Evolutionary conservation across 768 basidiomycete genomes (phyloP), one percentile per base, ranked within the genome.

Genomic region (Tephrocybe sp.): DNA sequence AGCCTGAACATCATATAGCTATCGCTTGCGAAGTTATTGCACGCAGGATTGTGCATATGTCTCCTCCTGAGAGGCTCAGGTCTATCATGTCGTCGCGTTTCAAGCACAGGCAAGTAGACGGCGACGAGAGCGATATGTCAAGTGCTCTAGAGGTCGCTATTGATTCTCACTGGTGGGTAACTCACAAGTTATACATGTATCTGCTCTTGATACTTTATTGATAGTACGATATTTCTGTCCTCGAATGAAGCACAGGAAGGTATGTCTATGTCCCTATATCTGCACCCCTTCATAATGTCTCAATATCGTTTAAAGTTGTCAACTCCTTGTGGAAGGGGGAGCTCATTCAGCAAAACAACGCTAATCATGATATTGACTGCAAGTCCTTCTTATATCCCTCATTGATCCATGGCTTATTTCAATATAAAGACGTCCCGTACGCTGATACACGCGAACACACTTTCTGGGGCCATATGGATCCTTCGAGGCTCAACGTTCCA

Each of bases 101-200:
- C 68, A 77, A 78, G 51, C 84, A 89, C 61, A 68, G 72, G 34
- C 85, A 91, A 63, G 62, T 74, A 30, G 90, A 96, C 62, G 93
- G 89, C 0, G 90, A 90, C 50, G 68, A 73, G 40, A 90, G 88
- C 53, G 86, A 85, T 37, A 78, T 84, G 58, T 73, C 82, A 4
- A 92, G 88, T 60, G 86, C 88, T 7, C 73, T 97, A 37, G 95
- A 98, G 65, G 72, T 86, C 66, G 93, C 95, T n/a, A 90, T 96
- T 54, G 95, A 98, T 66, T 82, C 90, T 48, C 84, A 93, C 59
- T 92, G 93, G 91, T 93, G 61, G 18, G 57, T 33, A 62, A 10
- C 17, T 14, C 30, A 21, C 10, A 20, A 10, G 23, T 50, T 48
- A 10, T 23, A 11, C 47, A 38, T 17, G 17, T 25, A 40, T 34